phyloP scores from a whole-genome alignment of 768 basidiomycete genomes.

The Xerocomellus chrysenteron region DNA sequence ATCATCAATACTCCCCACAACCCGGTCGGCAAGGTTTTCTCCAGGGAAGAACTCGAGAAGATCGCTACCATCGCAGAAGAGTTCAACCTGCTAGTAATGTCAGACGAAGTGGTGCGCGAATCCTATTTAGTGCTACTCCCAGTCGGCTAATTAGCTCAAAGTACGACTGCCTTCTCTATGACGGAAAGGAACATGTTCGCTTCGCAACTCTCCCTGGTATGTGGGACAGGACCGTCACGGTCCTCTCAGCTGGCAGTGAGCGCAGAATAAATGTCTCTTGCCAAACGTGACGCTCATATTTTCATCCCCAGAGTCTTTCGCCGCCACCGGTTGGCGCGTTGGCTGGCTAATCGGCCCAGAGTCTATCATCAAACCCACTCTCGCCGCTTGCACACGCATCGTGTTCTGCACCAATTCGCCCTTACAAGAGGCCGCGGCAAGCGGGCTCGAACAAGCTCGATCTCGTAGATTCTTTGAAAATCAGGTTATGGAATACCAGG shows the following conservation, averaged over 20 bases:
- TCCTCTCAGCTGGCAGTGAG: conserved; percentile 93
- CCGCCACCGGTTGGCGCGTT: conserved; percentile 96
- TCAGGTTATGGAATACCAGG: conserved; percentile 75
- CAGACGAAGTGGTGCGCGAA: conserved; percentile 88
- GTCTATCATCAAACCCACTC: conserved; percentile 78
- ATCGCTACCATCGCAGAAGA: conserved; percentile 90
- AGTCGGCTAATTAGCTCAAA: conserved; percentile 29
- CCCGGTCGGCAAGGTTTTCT: conserved; percentile 97
- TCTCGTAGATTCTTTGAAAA: conserved; percentile 74
- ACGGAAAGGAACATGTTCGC: conserved; percentile 84
- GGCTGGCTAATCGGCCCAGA: conserved; percentile 93
- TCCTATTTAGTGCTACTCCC: not conserved
- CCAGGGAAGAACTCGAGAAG: conserved; percentile 71
- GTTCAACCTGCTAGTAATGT: conserved; percentile 87
- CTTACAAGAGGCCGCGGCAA: conserved; percentile 89
- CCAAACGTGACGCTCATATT: not conserved
- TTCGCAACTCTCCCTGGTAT: conserved; percentile 95
- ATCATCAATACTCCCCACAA: conserved; percentile 97
- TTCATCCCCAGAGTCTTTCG: conserved; percentile 74
- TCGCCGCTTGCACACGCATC: conserved; percentile 90
- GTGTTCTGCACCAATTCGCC: conserved; percentile 96
- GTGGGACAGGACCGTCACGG: conserved; percentile 98
- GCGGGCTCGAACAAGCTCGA: conserved; percentile 79
- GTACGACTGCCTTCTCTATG: conserved; percentile 94
- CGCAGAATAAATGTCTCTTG: not conserved